Percentiles rank a stretch among this genome's conserved stretches.
Evolutionary conservation across 768 basidiomycete species (phyloP).

Genomic region (Naganishia kalamii): DNA sequence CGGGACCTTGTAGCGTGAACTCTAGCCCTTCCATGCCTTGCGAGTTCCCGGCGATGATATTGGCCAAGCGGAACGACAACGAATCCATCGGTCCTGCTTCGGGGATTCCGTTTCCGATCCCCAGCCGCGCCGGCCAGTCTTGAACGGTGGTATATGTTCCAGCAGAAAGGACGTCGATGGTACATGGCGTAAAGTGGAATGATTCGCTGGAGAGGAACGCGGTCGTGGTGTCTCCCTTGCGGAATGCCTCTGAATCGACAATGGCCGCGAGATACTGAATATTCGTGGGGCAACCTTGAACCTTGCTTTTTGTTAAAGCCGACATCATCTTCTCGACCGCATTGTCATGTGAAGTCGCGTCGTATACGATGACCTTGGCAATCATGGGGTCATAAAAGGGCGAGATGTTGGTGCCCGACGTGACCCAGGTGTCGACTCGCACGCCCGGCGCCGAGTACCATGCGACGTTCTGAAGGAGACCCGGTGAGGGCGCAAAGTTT

Average conservation of each 20-base stretch:
- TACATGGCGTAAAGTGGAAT: conserved; percentile 40
- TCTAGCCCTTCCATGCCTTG: conserved; percentile 56
- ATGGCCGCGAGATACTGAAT: conserved; percentile 54
- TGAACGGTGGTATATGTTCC: conserved; percentile 54
- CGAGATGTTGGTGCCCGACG: conserved; percentile 51
- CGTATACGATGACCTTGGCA: conserved; percentile 57
- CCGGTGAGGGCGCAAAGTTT: conserved; percentile 58
- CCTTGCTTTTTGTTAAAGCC: conserved; percentile 49
- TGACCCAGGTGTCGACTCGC: conserved; percentile 52
- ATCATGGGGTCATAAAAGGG: conserved; percentile 47
- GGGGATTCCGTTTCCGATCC: conserved; percentile 57
- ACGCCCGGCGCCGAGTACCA: conserved; percentile 44
- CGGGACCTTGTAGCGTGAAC: conserved; percentile 49
- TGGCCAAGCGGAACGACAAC: conserved; percentile 56
- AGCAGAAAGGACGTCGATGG: conserved; percentile 54
- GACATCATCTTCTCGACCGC: conserved; percentile 50
- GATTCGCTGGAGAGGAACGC: conserved; percentile 31
- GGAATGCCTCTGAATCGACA: conserved; percentile 43
- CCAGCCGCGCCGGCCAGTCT: conserved; percentile 27
- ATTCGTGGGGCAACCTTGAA: conserved; percentile 61
- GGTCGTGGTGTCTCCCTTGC: conserved; percentile 31
- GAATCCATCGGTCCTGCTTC: conserved; percentile 62
- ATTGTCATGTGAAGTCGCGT: conserved; percentile 51
- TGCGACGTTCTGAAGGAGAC: conserved; percentile 57
- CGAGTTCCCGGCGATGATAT: conserved; percentile 57